Conservation (phyloP, 1,284 basidiomycete genomes). For the Trichosporon sp. region DNA sequence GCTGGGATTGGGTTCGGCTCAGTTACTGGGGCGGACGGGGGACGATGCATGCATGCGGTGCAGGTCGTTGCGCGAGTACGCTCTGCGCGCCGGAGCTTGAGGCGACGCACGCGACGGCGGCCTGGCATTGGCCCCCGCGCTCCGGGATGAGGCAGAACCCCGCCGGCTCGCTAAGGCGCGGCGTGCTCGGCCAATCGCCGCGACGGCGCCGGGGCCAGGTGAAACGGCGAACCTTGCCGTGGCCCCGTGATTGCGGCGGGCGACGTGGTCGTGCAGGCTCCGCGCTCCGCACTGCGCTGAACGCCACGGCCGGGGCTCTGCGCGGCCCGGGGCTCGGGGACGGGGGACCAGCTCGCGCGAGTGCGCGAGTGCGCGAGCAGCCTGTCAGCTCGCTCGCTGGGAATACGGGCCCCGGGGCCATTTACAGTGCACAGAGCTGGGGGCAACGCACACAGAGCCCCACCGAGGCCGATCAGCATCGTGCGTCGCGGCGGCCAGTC, state of each 20-base stretch:
- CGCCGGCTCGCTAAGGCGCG: background rate
- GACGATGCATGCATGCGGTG: too few relatives aligned
- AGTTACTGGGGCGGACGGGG: too few relatives aligned
- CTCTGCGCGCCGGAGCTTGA: background rate
- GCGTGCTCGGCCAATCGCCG: background rate
- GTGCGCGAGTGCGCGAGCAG: too few relatives aligned
- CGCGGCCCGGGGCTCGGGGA: background rate
- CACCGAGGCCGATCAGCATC: too few relatives aligned
- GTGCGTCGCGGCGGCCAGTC: too few relatives aligned
- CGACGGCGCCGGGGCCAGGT: too few relatives aligned
- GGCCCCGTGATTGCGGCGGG: background rate
- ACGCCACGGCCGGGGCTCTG: background rate
- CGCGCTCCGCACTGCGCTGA: background rate
- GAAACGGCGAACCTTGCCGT: background rate
- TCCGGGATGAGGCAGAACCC: background rate
- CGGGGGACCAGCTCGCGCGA: background rate
- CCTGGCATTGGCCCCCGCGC: background rate
- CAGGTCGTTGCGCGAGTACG: too few relatives aligned
- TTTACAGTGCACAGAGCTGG: too few relatives aligned
- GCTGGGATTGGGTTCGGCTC: too few relatives aligned
- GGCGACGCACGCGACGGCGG: background rate
- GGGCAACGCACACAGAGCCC: too few relatives aligned
- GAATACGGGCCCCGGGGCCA: too few relatives aligned
- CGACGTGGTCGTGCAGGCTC: background rate
- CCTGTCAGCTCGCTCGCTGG: too few relatives aligned